Evolutionary conservation across 2,329 filamentous ascomycete species (phyloP), one percentile per base, ranked within the genome.

Genomic region (Chrysosphaeria jannelii): DNA sequence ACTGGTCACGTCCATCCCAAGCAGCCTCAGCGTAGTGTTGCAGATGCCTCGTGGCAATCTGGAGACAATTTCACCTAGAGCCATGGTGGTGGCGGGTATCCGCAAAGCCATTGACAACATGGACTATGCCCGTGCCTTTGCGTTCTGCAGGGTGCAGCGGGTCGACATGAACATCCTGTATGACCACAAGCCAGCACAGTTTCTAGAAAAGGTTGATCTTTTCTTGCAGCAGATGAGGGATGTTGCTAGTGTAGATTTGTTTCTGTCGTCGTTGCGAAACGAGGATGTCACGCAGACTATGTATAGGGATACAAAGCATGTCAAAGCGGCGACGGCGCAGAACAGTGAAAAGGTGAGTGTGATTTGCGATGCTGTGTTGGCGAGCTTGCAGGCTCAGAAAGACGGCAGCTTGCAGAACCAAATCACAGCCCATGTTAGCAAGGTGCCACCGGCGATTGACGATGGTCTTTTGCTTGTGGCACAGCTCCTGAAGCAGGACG

Each of bases 161-260:
- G 85, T 97, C 1, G 85, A 97, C 37, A 79, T 93, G 70, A 97
- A 97, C 37, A 81, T 97, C 29, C 50, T 97, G 3, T 81, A 89
- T 37, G 85, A 97, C 37, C 75, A 93, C 43, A 64, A 65, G n/a
- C 76, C 81, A 0, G 54, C 65, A 18, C 72, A 88, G 33, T 91
- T 97, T 39, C 54, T 91, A 39, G 48, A 55, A 4, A 72, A 66
- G 31, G 58, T 90, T 8, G 51, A 54, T 1, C 43, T 72, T 1
- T 89, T 97, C 36, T 51, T 93, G 15, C 64, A 76, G 10, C 79
- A 97, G 40, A 53, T 97, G 19, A 64, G 68, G 34, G 78, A 74
- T 31, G 52, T 71, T 8, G 60, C 78, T 18, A 70, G 75, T 31
- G 68, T 93, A 29, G 85, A 97, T 38, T 53, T 93, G 11, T 90